Evolutionary conservation across 2,329 filamentous ascomycete species (phyloP).

Genomic region (Colletotrichum neosansevieriae): DNA sequence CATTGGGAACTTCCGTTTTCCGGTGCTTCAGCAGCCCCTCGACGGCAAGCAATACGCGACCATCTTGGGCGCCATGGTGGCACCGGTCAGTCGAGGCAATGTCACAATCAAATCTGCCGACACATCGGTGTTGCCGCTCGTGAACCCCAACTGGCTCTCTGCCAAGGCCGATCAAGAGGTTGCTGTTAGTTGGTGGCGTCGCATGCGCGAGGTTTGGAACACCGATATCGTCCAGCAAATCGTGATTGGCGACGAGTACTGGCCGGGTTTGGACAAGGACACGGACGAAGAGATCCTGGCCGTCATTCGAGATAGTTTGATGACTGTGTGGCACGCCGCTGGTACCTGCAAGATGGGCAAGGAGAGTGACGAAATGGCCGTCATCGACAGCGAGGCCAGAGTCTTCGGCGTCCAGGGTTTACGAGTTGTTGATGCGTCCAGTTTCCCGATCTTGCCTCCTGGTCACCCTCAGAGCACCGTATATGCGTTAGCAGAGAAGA

Average conservation of each 20-base stretch:
- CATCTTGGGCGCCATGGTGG: slow-evolving; percentile 47
- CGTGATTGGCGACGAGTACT: slow-evolving; percentile 49
- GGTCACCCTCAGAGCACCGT: slow-evolving; percentile 44
- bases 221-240: slow-evolving; percentile 46
- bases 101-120: slow-evolving; percentile 54
- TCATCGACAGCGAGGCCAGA: slow-evolving; percentile 46
- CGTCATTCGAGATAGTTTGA: slow-evolving; percentile 55
- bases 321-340: slow-evolving; percentile 65
- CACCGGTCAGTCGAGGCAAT: slow-evolving; percentile 57
- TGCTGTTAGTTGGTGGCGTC: slow-evolving; percentile 56
- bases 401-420: slow-evolving; percentile 48
- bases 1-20: slow-evolving; percentile 38
- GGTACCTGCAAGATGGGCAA: slow-evolving; percentile 67
- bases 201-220: slow-evolving; percentile 53
- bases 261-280: slow-evolving; percentile 52
- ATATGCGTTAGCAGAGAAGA: slow-evolving; percentile 44
- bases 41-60: slow-evolving; percentile 43
- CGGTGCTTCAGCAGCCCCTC: slow-evolving; percentile 7
- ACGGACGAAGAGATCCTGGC: slow-evolving; percentile 52
- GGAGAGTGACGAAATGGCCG: slow-evolving; percentile 45
- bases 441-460: slow-evolving; percentile 45
- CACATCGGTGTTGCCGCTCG: slow-evolving; percentile 53
- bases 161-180: slow-evolving; percentile 58
- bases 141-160: slow-evolving; percentile 60
- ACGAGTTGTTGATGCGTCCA: slow-evolving; percentile 48